Base-by-base conservation (phyloP, 805 yeast species). In the Saccharomycopsis javanensis region DNA sequence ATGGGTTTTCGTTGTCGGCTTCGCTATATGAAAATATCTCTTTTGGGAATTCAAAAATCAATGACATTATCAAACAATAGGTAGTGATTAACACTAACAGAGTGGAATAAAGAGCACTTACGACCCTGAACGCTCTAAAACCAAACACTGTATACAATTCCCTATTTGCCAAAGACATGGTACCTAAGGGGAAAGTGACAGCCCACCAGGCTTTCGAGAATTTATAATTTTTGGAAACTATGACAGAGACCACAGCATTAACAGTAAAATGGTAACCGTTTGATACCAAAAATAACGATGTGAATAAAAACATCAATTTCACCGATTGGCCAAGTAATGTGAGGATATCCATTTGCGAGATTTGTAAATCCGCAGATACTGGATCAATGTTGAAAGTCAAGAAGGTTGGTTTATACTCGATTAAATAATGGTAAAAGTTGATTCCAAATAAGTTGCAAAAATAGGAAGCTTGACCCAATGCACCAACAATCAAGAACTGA, bases 101-200 rank as follows among this genome's bases (percentile, higher is more conserved):
- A 13, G 73, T 74, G 0, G 83, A 82, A 65, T 85, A 86, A 3
- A 87, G 76, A 5, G 83, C 74, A 13, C 85, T 79, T 27, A 87
- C 61, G 8, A 84, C 82, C 61, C 79, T 75, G 69, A 88, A 86
- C 0, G 86, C 80, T 10, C 68, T 65, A 62, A 85, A 66, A 1
- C 77, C 77, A 52, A 78, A 79, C 1, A 77, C 66, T 3, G 60
- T 64, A 46, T 74, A 83, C 18, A 89, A 65, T 63, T 80, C 78
- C 8, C 73, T 68, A 58, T 80, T 76, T 1, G 88, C 80, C 13
- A 85, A 67, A 0, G 85, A 74, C 84, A 87, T 82, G 0, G 95
- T 88, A 1, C 96, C 97, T 64, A 89, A 65, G 3, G 96, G 97
- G 83, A 90, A 90, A 61, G 96, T 86, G 74, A 86, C 79, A 16